Conservation (phyloP, 176 grass and related monocot genomes). For the Puccinellia tenuiflora region DNA sequence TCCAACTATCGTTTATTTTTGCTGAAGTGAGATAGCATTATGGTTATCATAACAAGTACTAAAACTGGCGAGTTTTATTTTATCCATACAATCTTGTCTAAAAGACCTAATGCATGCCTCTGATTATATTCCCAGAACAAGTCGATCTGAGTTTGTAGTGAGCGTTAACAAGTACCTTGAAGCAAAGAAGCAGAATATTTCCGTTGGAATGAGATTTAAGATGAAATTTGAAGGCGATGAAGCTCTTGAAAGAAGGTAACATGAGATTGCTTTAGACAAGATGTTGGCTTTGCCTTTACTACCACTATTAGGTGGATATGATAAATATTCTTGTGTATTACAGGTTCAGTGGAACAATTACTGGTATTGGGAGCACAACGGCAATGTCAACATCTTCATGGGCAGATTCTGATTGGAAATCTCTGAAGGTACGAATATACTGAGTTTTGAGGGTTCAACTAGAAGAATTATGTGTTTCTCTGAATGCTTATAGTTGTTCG, state of each 20-base stretch:
- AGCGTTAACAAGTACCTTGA: constrained; percentile 88
- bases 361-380: constrained; percentile 49
- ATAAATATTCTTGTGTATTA: constrained; percentile 20
- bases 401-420: constrained; percentile 90
- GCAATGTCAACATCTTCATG: constrained; percentile 52
- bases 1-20: not conserved
- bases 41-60: not conserved
- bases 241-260: constrained; percentile 77
- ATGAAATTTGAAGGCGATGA: constrained; percentile 99
- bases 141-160: constrained; percentile 84
- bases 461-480: not conserved
- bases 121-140: constrained; percentile 54
- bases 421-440: constrained; percentile 63
- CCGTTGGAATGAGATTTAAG: constrained; percentile 87
- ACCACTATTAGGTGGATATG: not conserved
- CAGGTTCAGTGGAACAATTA: constrained; percentile 95
- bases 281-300: constrained; percentile 5
- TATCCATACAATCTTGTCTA: not conserved
- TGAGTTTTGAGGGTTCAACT: not conserved
- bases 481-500: not conserved
- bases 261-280: constrained; percentile 11
- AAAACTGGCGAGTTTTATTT: not conserved
- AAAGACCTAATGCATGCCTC: constrained; percentile 1
- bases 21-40: not conserved
- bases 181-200: constrained; percentile 77